Percentiles rank a stretch among this genome's conserved stretches.
phyloP scores from a whole-genome alignment of 805 yeast genomes.

The Candida incommunis region DNA sequence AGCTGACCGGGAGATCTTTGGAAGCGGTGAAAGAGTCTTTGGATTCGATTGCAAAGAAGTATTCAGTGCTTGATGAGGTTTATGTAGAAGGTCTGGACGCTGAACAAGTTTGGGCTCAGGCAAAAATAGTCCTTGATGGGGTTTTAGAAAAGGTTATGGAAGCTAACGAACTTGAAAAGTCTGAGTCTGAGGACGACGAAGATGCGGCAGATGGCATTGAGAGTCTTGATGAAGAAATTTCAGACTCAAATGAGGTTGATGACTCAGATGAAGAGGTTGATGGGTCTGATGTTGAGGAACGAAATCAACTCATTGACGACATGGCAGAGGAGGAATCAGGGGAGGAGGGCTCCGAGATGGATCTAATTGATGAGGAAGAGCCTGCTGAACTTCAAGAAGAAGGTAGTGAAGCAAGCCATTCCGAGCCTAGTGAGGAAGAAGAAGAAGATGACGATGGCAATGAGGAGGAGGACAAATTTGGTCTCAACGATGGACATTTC shows the following conservation, averaged over 20 bases:
- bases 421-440: no score
- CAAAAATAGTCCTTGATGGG: slow-evolving; percentile 69
- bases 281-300: slow-evolving; percentile 9
- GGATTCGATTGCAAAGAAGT: slow-evolving; percentile 40
- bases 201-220: slow-evolving; percentile 11
- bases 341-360: slow-evolving; percentile 7
- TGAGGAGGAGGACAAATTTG: slow-evolving; percentile 35
- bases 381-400: slow-evolving; percentile 14
- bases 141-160: slow-evolving; percentile 50
- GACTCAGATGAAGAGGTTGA: slow-evolving; percentile 11
- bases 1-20: slow-evolving; percentile 14
- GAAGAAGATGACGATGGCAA: slow-evolving; percentile 12
- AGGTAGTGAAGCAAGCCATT: slow-evolving; percentile 17
- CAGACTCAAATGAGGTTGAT: slow-evolving; percentile 17
- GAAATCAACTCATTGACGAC: slow-evolving; percentile 6
- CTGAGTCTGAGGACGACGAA: slow-evolving; percentile 16
- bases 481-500: slow-evolving; percentile 73
- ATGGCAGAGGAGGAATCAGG: slow-evolving; percentile 10
- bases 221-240: slow-evolving; percentile 14
- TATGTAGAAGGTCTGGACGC: slow-evolving; percentile 79
- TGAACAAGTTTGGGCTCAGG: slow-evolving; percentile 87
- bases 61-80: slow-evolving; percentile 65
- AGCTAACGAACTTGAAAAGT: slow-evolving; percentile 18
- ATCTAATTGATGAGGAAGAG: slow-evolving; percentile 8
- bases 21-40: slow-evolving; percentile 30